Evolutionary conservation across 306 rosid species (phyloP).

Genomic region (Citrullus mucosospermus): DNA sequence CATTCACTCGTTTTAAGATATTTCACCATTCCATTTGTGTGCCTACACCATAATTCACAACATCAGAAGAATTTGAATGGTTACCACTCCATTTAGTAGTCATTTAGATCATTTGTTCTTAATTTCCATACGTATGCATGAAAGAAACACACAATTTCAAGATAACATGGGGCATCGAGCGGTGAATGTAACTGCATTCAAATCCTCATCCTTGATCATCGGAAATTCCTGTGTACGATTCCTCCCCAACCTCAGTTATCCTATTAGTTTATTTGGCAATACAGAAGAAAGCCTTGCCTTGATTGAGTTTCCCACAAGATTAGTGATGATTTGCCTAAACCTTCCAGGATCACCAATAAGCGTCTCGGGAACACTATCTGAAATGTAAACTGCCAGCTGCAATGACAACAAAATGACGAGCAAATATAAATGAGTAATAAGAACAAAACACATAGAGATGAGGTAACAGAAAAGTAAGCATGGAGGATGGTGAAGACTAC

Average conservation of each 20-base stretch:
- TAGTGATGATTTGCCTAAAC: conserved; percentile 79
- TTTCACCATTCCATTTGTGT: background rate
- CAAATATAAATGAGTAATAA: conserved; percentile 2
- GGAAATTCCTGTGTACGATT: background rate
- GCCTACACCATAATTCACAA: background rate
- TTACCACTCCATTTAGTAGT: background rate
- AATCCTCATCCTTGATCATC: background rate
- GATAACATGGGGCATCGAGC: background rate
- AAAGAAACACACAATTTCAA: background rate
- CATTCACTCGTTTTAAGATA: background rate
- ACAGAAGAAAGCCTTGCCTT: conserved; percentile 34
- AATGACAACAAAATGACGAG: conserved; percentile 18
- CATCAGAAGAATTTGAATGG: background rate
- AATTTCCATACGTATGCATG: background rate
- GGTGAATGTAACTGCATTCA: background rate
- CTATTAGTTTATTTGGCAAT: background rate
- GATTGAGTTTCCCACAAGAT: conserved; percentile 80
- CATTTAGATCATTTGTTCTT: background rate
- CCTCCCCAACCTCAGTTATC: background rate
- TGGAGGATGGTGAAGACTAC: background rate
- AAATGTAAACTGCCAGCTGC: conserved; percentile 76
- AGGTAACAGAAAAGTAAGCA: conserved; percentile 9
- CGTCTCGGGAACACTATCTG: conserved; percentile 69
- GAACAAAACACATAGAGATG: background rate
- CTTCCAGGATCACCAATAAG: conserved; percentile 81